phyloP scores from a whole-genome alignment of 192 early-diverging fungal genomes.

The Podila epicladia region DNA sequence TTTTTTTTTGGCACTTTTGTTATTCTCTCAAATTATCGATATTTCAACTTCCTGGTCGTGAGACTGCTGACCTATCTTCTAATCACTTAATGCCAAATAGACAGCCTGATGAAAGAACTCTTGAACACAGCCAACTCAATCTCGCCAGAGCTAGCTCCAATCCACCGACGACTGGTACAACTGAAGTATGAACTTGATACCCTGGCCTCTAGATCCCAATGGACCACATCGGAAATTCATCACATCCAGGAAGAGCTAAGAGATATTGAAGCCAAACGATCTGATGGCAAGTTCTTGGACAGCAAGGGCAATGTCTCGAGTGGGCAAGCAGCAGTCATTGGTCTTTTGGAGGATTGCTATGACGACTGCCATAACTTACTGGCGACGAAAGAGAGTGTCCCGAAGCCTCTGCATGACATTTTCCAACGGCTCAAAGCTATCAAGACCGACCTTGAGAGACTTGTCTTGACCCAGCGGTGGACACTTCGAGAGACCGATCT shows the following conservation, averaged over 20 bases:
- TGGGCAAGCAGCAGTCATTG: constrained; percentile 89
- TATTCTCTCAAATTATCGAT: background rate
- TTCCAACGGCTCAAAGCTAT: constrained; percentile 73
- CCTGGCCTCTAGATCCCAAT: constrained; percentile 44
- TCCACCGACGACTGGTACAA: constrained; percentile 75
- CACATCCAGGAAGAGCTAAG: constrained; percentile 78
- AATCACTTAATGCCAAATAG: constrained; percentile 19
- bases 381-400: constrained; percentile 70
- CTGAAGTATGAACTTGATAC: constrained; percentile 69
- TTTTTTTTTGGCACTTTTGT: background rate
- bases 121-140: constrained; percentile 68
- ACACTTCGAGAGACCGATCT: constrained; percentile 84
- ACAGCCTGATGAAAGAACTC: constrained; percentile 58
- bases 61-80: background rate
- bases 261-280: constrained; percentile 79
- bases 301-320: constrained; percentile 72
- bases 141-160: constrained; percentile 75
- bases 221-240: constrained; percentile 49
- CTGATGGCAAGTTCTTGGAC: constrained; percentile 84
- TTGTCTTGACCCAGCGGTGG: constrained; percentile 80
- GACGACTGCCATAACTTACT: constrained; percentile 85
- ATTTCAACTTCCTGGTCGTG: background rate
- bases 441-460: constrained; percentile 78
- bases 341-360: constrained; percentile 82
- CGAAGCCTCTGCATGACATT: constrained; percentile 65